A percentile compares a stretch with the other conserved stretches of the same genome.
Conservation (phyloP, 169 alveolate species). For the Eimeria acervulina region DNA sequence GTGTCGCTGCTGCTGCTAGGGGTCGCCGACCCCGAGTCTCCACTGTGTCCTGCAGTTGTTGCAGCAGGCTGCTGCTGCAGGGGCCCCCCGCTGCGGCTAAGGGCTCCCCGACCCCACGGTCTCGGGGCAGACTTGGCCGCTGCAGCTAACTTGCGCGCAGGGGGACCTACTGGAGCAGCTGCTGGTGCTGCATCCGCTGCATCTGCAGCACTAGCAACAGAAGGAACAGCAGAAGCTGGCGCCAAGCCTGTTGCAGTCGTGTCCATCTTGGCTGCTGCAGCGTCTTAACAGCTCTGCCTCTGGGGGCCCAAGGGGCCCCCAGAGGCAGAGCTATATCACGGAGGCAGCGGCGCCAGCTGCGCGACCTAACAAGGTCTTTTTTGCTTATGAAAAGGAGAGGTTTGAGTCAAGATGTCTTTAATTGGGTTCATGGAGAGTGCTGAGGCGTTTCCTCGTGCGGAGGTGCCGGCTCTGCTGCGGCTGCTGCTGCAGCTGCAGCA, state of each 20-base stretch:
- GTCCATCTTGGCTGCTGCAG: slow-evolving; percentile 27
- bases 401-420: background rate
- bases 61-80: slow-evolving; percentile 64
- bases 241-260: background rate
- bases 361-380: background rate
- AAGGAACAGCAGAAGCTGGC: slow-evolving; percentile 34
- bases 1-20: slow-evolving; percentile 71
- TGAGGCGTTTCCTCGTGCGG: slow-evolving; percentile 1
- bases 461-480: slow-evolving; percentile 52
- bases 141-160: slow-evolving; percentile 57
- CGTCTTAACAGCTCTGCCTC: slow-evolving; percentile 33
- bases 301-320: slow-evolving; percentile 79
- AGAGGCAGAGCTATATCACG: slow-evolving; percentile 21
- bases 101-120: slow-evolving; percentile 76
- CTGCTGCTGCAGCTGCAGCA: slow-evolving; percentile 58
- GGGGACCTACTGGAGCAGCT: slow-evolving; percentile 22
- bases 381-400: background rate
- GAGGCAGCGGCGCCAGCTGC: slow-evolving; percentile 64
- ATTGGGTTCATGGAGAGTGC: background rate
- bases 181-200: slow-evolving; percentile 42
- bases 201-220: slow-evolving; percentile 24
- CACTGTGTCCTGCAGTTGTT: slow-evolving; percentile 22
- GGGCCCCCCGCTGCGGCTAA: slow-evolving; percentile 75
- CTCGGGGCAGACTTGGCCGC: slow-evolving; percentile 65
- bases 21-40: slow-evolving; percentile 48